Evolutionary conservation across 2,329 filamentous ascomycete genomes (phyloP).

Genomic region (Lomentospora prolificans): DNA sequence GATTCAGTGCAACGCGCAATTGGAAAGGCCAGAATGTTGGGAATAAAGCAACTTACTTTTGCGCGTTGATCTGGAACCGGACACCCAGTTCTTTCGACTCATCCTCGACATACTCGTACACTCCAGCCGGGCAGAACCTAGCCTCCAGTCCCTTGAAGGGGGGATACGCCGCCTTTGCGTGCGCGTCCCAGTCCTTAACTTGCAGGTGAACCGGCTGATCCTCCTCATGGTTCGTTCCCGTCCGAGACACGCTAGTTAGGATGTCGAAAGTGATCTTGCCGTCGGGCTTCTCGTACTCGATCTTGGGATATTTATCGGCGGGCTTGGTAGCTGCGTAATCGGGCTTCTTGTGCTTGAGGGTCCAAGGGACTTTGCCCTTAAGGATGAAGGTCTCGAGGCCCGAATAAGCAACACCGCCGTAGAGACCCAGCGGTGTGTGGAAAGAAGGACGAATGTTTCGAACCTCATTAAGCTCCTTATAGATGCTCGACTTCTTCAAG

Average conservation of each 20-base stretch:
- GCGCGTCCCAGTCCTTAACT: constrained; percentile 89
- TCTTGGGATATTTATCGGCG: constrained; percentile 73
- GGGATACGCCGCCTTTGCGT: constrained; percentile 75
- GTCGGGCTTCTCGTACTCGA: constrained; percentile 95
- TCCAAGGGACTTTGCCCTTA: constrained; percentile 84
- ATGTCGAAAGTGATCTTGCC: constrained; percentile 94
- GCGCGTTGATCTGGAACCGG: constrained; percentile 92
- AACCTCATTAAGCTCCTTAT: constrained; percentile 89
- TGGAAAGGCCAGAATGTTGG: neutral
- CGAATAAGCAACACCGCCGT: constrained; percentile 85
- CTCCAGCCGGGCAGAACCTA: constrained; percentile 90
- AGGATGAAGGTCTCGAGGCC: constrained; percentile 84
- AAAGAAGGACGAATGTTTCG: constrained; percentile 97
- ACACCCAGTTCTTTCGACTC: constrained; percentile 77
- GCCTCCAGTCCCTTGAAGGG: constrained; percentile 89
- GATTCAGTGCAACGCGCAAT: too few species aligned
- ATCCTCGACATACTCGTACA: constrained; percentile 98
- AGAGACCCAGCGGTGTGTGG: constrained; percentile 75
- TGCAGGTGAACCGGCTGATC: constrained; percentile 95
- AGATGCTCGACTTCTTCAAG: constrained; percentile 77
- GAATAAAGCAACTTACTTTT: constrained; percentile 62
- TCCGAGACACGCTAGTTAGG: constrained; percentile 85
- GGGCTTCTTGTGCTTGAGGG: constrained; percentile 69
- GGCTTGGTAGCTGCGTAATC: constrained; percentile 72
- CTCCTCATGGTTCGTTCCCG: constrained; percentile 96